phyloP scores from a whole-genome alignment of 164 flowering plant species.

The Aristolochia contorta region DNA sequence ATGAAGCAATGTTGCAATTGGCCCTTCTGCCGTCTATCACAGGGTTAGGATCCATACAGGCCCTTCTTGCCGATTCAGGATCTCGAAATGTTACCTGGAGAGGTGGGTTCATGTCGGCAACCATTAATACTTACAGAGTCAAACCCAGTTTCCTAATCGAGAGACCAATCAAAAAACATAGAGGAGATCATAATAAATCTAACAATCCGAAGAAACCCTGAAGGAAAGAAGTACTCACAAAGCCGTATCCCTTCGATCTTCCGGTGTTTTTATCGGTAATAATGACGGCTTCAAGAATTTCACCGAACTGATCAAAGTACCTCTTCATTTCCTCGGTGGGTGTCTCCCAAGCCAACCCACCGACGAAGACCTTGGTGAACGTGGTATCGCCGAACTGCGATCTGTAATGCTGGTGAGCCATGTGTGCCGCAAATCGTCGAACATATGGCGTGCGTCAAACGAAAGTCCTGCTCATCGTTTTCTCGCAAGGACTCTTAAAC shows the following conservation, averaged over 20 bases:
- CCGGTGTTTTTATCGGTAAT: constrained; percentile 73
- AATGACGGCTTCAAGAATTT: constrained; percentile 90
- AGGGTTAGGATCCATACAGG: constrained; percentile 75
- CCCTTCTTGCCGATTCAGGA: constrained; percentile 77
- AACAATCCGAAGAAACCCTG: not conserved
- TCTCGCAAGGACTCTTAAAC: not conserved
- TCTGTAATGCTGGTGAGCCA: constrained; percentile 61
- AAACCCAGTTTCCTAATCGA: no score
- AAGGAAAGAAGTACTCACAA: constrained; percentile 37
- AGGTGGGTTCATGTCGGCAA: not conserved
- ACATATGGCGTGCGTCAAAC: not conserved
- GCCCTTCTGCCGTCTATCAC: constrained; percentile 85
- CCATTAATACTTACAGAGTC: not conserved
- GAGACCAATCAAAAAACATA: no score
- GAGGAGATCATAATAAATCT: no score
- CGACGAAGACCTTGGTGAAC: constrained; percentile 79
- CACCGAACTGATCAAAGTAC: constrained; percentile 84
- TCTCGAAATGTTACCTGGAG: constrained; percentile 83
- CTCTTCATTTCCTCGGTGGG: constrained; percentile 64
- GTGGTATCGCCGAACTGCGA: constrained; percentile 91
- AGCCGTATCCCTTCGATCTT: constrained; percentile 92
- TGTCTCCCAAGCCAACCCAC: constrained; percentile 96
- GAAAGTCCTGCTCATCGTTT: not conserved
- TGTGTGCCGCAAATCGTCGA: constrained; percentile 8
- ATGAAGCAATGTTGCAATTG: constrained; percentile 85